Conservation (phyloP, 2,329 filamentous ascomycete species). For the Fusarium citri region DNA sequence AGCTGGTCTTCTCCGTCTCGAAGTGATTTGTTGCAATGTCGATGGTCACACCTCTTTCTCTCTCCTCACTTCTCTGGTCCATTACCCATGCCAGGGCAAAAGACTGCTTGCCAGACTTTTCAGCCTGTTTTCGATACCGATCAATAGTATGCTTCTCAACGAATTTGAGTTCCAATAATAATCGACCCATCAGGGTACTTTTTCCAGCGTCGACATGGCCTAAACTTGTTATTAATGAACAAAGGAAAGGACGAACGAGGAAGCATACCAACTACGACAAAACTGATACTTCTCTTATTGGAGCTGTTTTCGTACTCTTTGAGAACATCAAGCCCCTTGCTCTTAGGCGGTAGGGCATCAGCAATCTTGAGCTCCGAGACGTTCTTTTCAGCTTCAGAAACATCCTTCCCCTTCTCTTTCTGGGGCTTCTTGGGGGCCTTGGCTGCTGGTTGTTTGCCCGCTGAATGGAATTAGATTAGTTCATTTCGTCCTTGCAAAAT, state of each 20-base stretch:
- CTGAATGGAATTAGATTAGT: constrained; percentile 66
- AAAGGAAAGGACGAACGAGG: not conserved
- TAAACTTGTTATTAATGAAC: constrained; percentile 51
- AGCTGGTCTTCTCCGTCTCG: constrained; percentile 85
- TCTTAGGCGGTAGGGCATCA: constrained; percentile 69
- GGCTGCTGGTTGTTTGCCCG: constrained; percentile 62
- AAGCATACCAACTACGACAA: constrained; percentile 86
- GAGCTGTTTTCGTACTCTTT: constrained; percentile 81
- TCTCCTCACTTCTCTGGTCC: constrained; percentile 90
- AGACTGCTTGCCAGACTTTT: constrained; percentile 91
- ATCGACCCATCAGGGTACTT: constrained; percentile 95
- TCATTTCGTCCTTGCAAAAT: constrained; percentile 62
- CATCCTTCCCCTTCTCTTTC: constrained; percentile 56
- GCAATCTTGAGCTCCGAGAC: constrained; percentile 56
- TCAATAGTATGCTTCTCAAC: constrained; percentile 90
- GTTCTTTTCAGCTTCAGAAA: constrained; percentile 43
- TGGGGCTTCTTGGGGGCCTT: constrained; percentile 55
- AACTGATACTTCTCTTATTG: constrained; percentile 84
- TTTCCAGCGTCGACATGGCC: constrained; percentile 98
- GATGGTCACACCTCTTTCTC: constrained; percentile 91
- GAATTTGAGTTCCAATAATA: constrained; percentile 88
- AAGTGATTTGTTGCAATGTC: constrained; percentile 97
- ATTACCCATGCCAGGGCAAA: constrained; percentile 98
- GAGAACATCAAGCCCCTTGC: constrained; percentile 86
- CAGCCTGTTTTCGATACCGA: constrained; percentile 87